These are phyloP conservation scores for Myxozyma sirexii DNA, from an alignment of 805 yeast genomes.

Conservation along the genomic window DNA sequence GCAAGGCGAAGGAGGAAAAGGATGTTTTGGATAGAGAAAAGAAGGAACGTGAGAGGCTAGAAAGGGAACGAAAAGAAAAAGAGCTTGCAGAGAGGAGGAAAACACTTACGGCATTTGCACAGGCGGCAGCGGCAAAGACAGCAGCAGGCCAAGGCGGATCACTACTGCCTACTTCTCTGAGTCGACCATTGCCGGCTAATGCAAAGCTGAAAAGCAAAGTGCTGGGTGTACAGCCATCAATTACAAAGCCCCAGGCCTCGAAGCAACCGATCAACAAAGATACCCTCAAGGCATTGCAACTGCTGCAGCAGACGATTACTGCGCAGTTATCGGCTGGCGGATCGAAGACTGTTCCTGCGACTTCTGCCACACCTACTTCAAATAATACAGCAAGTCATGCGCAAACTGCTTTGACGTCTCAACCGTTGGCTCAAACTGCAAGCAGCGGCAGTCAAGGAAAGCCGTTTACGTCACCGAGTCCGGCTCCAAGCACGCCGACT, in stretches of 20 bases:
- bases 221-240: slow-evolving; percentile 17
- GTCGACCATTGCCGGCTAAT: background rate
- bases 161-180: background rate
- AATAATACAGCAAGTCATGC: background rate
- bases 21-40: slow-evolving; percentile 37
- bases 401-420: background rate
- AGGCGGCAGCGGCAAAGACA: slow-evolving; percentile 26
- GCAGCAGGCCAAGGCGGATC: slow-evolving; percentile 13
- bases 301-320: slow-evolving; percentile 83
- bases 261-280: slow-evolving; percentile 45
- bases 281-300: slow-evolving; percentile 73
- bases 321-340: slow-evolving; percentile 66
- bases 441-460: background rate
- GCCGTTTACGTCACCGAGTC: background rate
- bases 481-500: background rate
- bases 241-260: slow-evolving; percentile 22
- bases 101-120: slow-evolving; percentile 25
- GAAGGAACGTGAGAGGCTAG: slow-evolving; percentile 26
- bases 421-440: background rate
- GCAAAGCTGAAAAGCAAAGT: slow-evolving; percentile 15
- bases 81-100: slow-evolving; percentile 35
- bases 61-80: slow-evolving; percentile 30
- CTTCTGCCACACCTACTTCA: slow-evolving; percentile 3
- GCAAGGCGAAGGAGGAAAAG: slow-evolving; percentile 43
- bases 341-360: slow-evolving; percentile 2